Evolutionary conservation across 1,284 basidiomycete species (phyloP).

Genomic region (Irpex rosettiformis): DNA sequence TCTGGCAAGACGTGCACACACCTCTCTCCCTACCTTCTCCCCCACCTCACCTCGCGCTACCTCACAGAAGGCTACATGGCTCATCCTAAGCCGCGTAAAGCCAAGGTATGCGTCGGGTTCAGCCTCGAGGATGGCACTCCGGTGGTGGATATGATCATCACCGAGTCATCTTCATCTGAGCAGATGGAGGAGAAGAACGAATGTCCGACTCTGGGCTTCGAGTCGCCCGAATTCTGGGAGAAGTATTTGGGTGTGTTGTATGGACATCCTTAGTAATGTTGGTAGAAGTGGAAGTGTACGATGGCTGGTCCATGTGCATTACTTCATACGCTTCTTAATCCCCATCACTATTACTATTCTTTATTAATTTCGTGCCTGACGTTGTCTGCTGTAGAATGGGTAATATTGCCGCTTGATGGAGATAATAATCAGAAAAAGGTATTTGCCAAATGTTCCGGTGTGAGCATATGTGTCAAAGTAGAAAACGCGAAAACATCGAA

Average conservation of each 20-base stretch:
- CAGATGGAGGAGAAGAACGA: background rate
- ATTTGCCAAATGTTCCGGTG: no score
- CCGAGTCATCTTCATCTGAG: background rate
- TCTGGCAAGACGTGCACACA: background rate
- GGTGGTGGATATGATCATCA: background rate
- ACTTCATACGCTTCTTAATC: background rate
- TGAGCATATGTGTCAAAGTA: no score
- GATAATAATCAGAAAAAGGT: no score
- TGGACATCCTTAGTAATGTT: background rate
- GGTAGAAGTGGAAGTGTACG: background rate
- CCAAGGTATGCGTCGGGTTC: background rate
- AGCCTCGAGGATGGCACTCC: background rate
- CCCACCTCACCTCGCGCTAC: background rate
- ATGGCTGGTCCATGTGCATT: background rate
- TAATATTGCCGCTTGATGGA: no score
- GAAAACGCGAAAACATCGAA: background rate
- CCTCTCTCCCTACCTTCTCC: background rate
- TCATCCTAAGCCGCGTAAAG: background rate
- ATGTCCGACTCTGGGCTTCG: background rate
- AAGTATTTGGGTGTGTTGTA: background rate
- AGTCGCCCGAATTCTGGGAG: background rate
- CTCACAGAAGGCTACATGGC: background rate
- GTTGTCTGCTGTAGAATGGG: background rate
- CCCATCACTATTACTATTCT: background rate
- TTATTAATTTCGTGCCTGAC: background rate